Percentiles rank a stretch among this genome's conserved stretches.
These are phyloP conservation scores for Symbiodinium pilosum DNA, from an alignment of 73 alveolate species.

Conservation along the genomic window DNA sequence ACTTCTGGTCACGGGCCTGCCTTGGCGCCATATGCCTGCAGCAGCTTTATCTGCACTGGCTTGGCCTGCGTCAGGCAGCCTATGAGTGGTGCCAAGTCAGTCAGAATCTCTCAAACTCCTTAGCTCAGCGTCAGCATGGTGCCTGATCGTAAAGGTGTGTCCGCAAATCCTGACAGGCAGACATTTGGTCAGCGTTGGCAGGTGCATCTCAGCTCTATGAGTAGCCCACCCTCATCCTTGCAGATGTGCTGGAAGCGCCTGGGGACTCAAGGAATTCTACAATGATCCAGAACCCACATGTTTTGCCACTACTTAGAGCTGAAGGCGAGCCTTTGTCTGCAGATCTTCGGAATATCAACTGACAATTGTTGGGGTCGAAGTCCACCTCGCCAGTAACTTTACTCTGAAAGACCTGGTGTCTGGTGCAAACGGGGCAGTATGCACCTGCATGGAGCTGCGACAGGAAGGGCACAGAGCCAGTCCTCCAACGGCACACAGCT, in stretches of 20 bases:
- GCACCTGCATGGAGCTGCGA: constrained; percentile 37
- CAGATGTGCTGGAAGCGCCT: constrained; percentile 11
- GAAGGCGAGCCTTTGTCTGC: constrained; percentile 17
- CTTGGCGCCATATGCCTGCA: constrained; percentile 21
- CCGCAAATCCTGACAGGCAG: constrained; percentile 18
- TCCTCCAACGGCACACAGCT: neutral
- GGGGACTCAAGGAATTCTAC: too few relatives aligned
- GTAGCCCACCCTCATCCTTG: neutral
- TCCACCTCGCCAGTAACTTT: constrained; percentile 47
- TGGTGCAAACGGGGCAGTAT: too few relatives aligned
- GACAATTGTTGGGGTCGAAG: constrained; percentile 45
- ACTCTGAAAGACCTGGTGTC: neutral
- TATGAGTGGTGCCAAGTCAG: neutral
- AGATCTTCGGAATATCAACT: constrained; percentile 29
- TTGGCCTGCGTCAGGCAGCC: neutral
- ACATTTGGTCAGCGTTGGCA: neutral
- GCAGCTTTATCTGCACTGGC: constrained; percentile 21
- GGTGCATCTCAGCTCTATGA: neutral
- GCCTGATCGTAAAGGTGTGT: constrained; percentile 1
- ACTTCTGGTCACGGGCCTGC: neutral
- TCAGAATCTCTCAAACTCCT: neutral
- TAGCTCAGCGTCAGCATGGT: neutral
- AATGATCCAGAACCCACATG: too few relatives aligned
- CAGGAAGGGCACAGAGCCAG: constrained; percentile 57
- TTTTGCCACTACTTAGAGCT: too few relatives aligned